These are phyloP conservation scores for Acrodontium crateriforme DNA, from an alignment of 2,329 filamentous ascomycete species.

Conservation along the genomic window DNA sequence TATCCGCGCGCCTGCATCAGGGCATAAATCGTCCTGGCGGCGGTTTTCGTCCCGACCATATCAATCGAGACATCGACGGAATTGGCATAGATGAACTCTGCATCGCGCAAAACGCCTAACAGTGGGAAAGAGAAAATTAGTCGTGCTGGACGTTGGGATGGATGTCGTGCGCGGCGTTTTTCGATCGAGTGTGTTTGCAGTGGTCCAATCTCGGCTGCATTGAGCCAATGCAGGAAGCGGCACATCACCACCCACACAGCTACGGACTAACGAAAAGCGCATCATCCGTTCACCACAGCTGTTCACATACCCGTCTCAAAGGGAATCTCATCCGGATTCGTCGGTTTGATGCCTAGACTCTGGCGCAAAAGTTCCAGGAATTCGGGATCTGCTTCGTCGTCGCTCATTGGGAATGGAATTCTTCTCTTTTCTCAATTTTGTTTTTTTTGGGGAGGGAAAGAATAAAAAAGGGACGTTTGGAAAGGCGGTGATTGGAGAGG, in stretches of 20 bases:
- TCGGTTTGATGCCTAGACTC: conserved; percentile 42
- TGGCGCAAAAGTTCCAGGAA: conserved; percentile 74
- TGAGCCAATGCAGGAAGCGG: not conserved
- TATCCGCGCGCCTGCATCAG: conserved; percentile 77
- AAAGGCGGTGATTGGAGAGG: too few relatives aligned
- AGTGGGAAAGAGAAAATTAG: not conserved
- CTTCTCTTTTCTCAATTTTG: too few relatives aligned
- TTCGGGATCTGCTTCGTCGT: conserved; percentile 82
- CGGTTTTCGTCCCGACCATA: conserved; percentile 66
- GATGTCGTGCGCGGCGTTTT: too few relatives aligned
- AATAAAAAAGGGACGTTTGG: too few relatives aligned
- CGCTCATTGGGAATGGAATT: conserved; percentile 51
- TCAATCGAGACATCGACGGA: conserved; percentile 84
- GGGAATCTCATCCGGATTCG: conserved; percentile 13
- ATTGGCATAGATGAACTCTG: conserved; percentile 82
- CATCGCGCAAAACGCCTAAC: conserved; percentile 58
- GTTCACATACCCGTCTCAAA: conserved; percentile 18
- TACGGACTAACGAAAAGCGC: not conserved
- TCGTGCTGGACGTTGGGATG: too few relatives aligned
- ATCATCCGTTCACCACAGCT: conserved; percentile 1
- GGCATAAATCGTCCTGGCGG: conserved; percentile 63
- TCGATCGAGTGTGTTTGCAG: too few relatives aligned
- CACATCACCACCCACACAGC: not conserved
- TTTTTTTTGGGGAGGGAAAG: too few relatives aligned
- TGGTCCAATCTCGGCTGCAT: too few relatives aligned